A percentile compares a stretch with the other conserved stretches of the same genome.
These are phyloP conservation scores for Mycocentrospora acerina DNA, from an alignment of 2,329 filamentous ascomycete species.

Conservation along the genomic window DNA sequence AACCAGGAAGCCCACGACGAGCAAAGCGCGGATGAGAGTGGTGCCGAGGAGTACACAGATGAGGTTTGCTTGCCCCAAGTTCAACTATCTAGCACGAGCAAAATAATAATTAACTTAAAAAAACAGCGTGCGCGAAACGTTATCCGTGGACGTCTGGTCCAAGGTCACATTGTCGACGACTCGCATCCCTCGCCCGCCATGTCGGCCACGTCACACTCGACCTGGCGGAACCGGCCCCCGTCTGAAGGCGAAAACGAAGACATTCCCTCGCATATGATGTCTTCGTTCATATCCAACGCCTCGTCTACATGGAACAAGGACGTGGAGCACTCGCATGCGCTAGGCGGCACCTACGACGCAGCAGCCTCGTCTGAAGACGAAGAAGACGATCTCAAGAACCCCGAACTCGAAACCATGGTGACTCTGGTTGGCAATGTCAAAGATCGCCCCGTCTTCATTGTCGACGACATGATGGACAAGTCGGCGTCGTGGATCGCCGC, in stretches of 20 bases:
- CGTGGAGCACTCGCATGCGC: conserved; percentile 62
- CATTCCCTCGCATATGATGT: conserved; percentile 83
- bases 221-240: conserved; percentile 43
- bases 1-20: conserved; percentile 12
- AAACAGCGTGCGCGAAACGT: conserved; percentile 78
- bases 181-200: conserved; percentile 79
- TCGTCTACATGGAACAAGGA: conserved; percentile 52
- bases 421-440: conserved; percentile 95
- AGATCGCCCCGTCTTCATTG: conserved; percentile 84
- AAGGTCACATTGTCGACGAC: conserved; percentile 94
- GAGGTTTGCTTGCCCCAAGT: conserved; percentile 50
- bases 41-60: conserved; percentile 63
- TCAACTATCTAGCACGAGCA: too few relatives aligned
- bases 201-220: conserved; percentile 63
- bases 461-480: conserved; percentile 99
- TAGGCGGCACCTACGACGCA: conserved; percentile 83
- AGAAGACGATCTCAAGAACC: conserved; percentile 81
- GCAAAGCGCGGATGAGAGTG: conserved; percentile 24
- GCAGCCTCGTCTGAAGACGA: conserved; percentile 86
- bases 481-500: conserved; percentile 95
- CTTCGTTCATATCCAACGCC: conserved; percentile 78
- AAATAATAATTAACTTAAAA: too few relatives aligned
- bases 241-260: conserved; percentile 51
- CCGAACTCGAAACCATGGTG: conserved; percentile 87
- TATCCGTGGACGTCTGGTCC: conserved; percentile 84